A percentile compares a stretch with the other conserved stretches of the same genome.
Conservation (phyloP, 2,329 filamentous ascomycete species). For the Saccharata proteae region DNA sequence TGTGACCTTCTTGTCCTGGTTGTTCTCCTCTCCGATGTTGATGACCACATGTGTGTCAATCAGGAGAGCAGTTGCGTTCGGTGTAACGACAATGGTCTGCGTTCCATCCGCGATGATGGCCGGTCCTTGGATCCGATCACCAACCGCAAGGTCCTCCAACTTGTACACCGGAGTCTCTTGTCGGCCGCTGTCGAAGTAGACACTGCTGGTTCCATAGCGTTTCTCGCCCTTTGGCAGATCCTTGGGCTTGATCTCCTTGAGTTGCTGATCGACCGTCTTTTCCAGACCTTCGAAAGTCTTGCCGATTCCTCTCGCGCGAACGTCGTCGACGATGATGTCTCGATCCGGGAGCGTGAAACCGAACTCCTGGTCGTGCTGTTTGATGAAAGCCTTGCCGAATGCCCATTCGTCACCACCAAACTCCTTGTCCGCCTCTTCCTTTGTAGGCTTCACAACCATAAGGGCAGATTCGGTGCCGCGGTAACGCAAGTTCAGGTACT, state of each 20-base stretch:
- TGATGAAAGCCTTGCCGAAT: slow-evolving; percentile 73
- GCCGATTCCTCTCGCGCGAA: slow-evolving; percentile 76
- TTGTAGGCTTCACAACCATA: slow-evolving; percentile 69
- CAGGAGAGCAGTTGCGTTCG: slow-evolving; percentile 61
- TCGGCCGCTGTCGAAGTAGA: slow-evolving; percentile 78
- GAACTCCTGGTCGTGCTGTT: slow-evolving; percentile 85
- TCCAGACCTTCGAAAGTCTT: slow-evolving; percentile 73
- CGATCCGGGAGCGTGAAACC: slow-evolving; percentile 77
- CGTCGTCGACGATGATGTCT: slow-evolving; percentile 83
- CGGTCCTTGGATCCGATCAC: slow-evolving; percentile 63
- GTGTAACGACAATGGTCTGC: slow-evolving; percentile 85
- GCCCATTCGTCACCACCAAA: slow-evolving; percentile 61
- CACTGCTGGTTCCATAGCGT: slow-evolving; percentile 52
- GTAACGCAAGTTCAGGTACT: slow-evolving; percentile 91
- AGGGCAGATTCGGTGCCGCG: slow-evolving; percentile 81
- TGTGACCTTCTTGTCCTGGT: slow-evolving; percentile 34
- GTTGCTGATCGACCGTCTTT: slow-evolving; percentile 73
- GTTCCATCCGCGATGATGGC: slow-evolving; percentile 79
- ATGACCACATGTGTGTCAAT: slow-evolving; percentile 84
- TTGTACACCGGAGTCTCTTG: slow-evolving; percentile 72
- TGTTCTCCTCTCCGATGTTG: slow-evolving; percentile 54
- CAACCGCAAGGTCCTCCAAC: slow-evolving; percentile 59
- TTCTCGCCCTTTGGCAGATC: slow-evolving; percentile 47
- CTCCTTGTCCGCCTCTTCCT: slow-evolving; percentile 46
- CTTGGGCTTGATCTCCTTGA: slow-evolving; percentile 54